Evolutionary conservation across 2,329 filamentous ascomycete genomes (phyloP).

Genomic region (Knufia petricola): DNA sequence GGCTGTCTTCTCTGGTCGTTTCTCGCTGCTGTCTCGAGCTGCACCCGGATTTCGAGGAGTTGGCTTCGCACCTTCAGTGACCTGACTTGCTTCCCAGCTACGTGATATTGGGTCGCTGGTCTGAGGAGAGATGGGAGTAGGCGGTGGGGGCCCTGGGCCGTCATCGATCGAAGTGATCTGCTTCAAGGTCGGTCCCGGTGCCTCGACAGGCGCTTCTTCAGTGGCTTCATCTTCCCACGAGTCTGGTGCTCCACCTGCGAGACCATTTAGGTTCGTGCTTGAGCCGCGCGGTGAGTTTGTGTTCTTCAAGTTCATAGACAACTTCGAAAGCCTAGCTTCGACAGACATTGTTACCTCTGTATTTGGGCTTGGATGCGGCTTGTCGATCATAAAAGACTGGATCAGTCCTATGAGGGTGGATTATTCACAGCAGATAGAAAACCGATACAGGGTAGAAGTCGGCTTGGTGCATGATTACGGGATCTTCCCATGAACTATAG

Average conservation of each 20-base stretch:
- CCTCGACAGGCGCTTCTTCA: slow-evolving; percentile 15
- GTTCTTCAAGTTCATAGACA: slow-evolving; percentile 16
- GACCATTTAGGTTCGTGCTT: background rate
- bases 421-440: too few relatives aligned
- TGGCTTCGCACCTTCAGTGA: slow-evolving; percentile 12
- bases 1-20: slow-evolving; percentile 75
- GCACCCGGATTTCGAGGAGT: slow-evolving; percentile 5
- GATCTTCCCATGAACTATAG: too few relatives aligned
- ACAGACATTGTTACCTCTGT: slow-evolving; percentile 6
- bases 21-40: background rate
- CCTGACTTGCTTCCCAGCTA: background rate
- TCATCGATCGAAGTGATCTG: slow-evolving; percentile 20
- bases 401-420: too few relatives aligned
- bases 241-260: slow-evolving; percentile 47
- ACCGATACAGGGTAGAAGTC: too few relatives aligned
- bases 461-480: too few relatives aligned
- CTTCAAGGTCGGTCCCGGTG: slow-evolving; percentile 12
- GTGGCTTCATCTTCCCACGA: slow-evolving; percentile 34
- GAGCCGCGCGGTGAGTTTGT: background rate
- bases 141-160: slow-evolving; percentile 44
- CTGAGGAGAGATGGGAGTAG: slow-evolving; percentile 53
- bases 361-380: too few relatives aligned
- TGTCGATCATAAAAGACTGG: too few relatives aligned
- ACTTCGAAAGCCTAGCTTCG: slow-evolving; percentile 13
- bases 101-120: slow-evolving; percentile 2